Percentiles rank a stretch among this genome's conserved stretches.
phyloP scores from a whole-genome alignment of 345 rosid species.

The Geranium brycei region DNA sequence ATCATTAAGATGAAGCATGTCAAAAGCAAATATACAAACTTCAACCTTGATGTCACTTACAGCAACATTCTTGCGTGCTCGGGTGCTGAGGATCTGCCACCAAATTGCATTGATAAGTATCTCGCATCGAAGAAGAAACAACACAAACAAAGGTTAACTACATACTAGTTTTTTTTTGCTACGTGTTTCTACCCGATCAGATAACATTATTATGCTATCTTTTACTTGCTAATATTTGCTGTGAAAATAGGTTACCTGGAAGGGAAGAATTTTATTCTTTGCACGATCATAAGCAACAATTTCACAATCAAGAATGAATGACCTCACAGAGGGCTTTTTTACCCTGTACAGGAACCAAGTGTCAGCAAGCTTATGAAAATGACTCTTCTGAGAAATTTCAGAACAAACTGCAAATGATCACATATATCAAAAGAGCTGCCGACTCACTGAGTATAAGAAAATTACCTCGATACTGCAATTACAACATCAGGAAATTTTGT shows the following conservation, averaged over 20 bases:
- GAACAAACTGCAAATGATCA: too few species aligned
- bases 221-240: too few species aligned
- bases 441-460: neutral
- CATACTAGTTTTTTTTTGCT: too few species aligned
- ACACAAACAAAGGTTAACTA: neutral
- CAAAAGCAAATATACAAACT: conserved; percentile 89
- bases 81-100: conserved; percentile 58
- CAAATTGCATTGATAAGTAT: conserved; percentile 5
- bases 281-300: conserved; percentile 80
- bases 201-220: neutral
- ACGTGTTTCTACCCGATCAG: neutral
- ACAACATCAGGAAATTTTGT: conserved; percentile 85
- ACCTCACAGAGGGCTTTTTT: conserved; percentile 54
- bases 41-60: conserved; percentile 76
- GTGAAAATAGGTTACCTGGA: conserved; percentile 48
- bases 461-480: conserved; percentile 55
- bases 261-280: conserved; percentile 67
- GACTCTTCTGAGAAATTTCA: neutral
- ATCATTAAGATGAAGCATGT: conserved; percentile 67
- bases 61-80: conserved; percentile 79
- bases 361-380: neutral
- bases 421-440: neutral
- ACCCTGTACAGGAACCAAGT: conserved; percentile 34
- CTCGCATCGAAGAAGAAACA: neutral
- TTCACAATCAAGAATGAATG: conserved; percentile 88